Conservation (phyloP, 139 green algal species). For the Picochlorum costavermella region DNA sequence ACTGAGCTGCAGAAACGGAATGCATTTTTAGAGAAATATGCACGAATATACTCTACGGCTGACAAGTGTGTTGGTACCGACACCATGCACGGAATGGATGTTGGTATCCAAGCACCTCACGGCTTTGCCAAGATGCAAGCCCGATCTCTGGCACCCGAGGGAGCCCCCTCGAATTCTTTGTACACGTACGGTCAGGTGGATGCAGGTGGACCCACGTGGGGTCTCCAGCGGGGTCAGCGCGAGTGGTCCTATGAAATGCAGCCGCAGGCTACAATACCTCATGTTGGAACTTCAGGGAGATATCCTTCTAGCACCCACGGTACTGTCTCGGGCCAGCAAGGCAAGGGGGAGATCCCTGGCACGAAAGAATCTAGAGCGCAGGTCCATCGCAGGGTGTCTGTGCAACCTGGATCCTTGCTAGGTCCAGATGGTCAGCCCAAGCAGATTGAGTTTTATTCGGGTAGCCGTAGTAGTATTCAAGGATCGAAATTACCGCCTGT, state of each 20-base stretch:
- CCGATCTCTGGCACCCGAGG: slow-evolving; percentile 4
- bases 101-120: slow-evolving; percentile 5
- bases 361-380: background rate
- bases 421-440: background rate
- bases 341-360: background rate
- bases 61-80: slow-evolving; percentile 10
- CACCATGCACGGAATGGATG: background rate
- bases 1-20: background rate
- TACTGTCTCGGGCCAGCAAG: too few relatives aligned
- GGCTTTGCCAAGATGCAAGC: slow-evolving; percentile 10
- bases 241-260: background rate
- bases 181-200: slow-evolving; percentile 5
- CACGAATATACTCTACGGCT: background rate
- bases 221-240: background rate
- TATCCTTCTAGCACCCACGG: too few relatives aligned
- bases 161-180: background rate
- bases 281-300: background rate
- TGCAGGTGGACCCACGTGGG: background rate
- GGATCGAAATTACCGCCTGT: background rate
- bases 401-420: background rate
- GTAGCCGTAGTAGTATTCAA: background rate
- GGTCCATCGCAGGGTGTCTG: background rate
- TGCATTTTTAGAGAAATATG: slow-evolving; percentile 7
- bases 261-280: background rate
- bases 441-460: slow-evolving; percentile 2